These are phyloP conservation scores for Paecilomyces fulvus DNA, from an alignment of 2,329 filamentous ascomycete genomes.

Conservation along the genomic window DNA sequence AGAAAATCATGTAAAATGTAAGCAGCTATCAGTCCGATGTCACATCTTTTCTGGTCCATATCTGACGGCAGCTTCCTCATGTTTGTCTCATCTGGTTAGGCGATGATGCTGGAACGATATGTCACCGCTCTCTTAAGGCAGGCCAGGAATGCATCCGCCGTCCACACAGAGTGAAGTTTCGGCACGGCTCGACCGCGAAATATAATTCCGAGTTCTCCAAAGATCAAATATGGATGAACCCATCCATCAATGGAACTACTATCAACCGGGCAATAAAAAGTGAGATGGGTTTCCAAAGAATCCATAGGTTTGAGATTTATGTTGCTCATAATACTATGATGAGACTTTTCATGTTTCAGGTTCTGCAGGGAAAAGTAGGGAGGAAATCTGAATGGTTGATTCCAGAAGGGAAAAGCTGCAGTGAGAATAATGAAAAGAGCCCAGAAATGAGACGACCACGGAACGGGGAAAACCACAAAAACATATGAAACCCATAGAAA, in stretches of 20 bases:
- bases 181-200: constrained; percentile 19
- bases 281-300: too few species aligned
- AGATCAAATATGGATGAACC: constrained; percentile 19
- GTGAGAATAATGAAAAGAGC: too few species aligned
- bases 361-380: too few species aligned
- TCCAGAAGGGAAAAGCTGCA: too few species aligned
- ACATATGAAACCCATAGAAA: too few species aligned
- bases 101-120: background rate
- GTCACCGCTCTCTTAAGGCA: constrained; percentile 4
- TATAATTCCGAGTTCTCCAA: constrained; percentile 18
- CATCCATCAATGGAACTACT: constrained; percentile 11
- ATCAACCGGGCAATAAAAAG: too few species aligned
- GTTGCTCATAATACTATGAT: too few species aligned
- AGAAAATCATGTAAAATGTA: background rate
- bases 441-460: too few species aligned
- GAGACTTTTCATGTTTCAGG: too few species aligned
- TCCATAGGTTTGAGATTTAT: too few species aligned
- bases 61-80: background rate
- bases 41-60: background rate
- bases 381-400: too few species aligned
- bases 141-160: constrained; percentile 7
- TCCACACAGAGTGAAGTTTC: constrained; percentile 13
- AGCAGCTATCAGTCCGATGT: background rate
- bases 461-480: too few species aligned
- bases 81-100: background rate